These are phyloP conservation scores for Cladosporium halotolerans DNA, from an alignment of 2,329 filamentous ascomycete genomes.

Conservation along the genomic window DNA sequence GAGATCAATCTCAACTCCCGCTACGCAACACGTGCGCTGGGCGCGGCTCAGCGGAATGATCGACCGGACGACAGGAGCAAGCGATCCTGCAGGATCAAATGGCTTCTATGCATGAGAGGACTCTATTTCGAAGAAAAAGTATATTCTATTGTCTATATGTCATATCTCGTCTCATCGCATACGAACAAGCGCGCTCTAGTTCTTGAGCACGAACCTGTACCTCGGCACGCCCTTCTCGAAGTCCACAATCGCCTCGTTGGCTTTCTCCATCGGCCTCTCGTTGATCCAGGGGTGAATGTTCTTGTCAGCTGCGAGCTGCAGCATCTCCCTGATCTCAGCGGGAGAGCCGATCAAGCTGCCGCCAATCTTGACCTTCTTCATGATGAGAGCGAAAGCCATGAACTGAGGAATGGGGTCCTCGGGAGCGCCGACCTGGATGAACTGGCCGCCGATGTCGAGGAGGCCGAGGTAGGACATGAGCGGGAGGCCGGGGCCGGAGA, in stretches of 20 bases:
- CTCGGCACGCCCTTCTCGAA: conserved; percentile 50
- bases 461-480: conserved; percentile 54
- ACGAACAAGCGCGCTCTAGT: conserved; percentile 15
- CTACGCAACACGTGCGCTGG: no score
- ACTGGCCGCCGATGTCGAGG: conserved; percentile 51
- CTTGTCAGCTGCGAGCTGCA: conserved; percentile 53
- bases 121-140: no score
- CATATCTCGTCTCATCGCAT: no score
- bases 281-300: conserved; percentile 57
- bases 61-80: no score
- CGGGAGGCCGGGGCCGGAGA: conserved; percentile 56
- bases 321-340: conserved; percentile 54
- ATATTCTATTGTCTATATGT: no score
- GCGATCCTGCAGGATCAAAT: no score
- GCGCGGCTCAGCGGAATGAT: no score
- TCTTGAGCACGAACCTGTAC: conserved; percentile 37
- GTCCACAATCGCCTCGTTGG: conserved; percentile 52
- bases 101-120: no score
- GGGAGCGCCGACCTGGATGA: conserved; percentile 61
- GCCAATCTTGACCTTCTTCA: conserved; percentile 43
- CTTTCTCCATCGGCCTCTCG: conserved; percentile 51
- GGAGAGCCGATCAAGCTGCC: conserved; percentile 47
- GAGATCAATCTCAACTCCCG: no score
- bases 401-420: conserved; percentile 51
- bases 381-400: conserved; percentile 51